These are phyloP conservation scores for Prunus yedoensis DNA, from an alignment of 331 rosid species.

Conservation along the genomic window DNA sequence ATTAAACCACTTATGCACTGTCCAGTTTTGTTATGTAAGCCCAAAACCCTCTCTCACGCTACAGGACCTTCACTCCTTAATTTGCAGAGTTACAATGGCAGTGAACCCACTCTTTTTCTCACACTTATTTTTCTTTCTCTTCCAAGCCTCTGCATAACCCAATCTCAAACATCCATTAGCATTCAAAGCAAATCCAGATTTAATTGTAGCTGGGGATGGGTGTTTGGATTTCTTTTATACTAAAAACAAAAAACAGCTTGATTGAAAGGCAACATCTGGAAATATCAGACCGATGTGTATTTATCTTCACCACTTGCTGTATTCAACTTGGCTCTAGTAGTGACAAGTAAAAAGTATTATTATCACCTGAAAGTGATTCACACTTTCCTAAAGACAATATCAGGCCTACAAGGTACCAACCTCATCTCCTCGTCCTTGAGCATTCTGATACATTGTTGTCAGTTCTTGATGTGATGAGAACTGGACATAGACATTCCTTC, in stretches of 20 bases:
- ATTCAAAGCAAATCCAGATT: neutral
- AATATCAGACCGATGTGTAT: neutral
- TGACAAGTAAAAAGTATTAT: neutral
- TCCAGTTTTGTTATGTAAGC: no score
- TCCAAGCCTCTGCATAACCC: neutral
- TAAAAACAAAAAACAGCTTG: no score
- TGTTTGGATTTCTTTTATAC: neutral
- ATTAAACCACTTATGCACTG: no score
- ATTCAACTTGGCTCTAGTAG: neutral
- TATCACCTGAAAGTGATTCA: neutral
- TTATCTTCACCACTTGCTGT: neutral
- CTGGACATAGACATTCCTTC: conserved; percentile 92
- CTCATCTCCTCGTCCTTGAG: conserved; percentile 95
- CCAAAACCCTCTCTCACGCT: no score
- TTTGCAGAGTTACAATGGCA: no score
- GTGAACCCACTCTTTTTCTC: no score
- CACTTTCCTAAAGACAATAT: conserved; percentile 6
- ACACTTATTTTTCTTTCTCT: neutral
- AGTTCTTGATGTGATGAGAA: conserved; percentile 93
- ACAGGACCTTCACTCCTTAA: no score
- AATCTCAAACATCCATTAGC: neutral
- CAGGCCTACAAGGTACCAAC: conserved; percentile 43
- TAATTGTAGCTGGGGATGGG: neutral
- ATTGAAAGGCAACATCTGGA: neutral
- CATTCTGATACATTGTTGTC: conserved; percentile 79